A percentile compares a stretch with the other conserved stretches of the same genome.
Evolutionary conservation across 768 basidiomycete genomes (phyloP).

Genomic region (Hemileccinum impolitum): DNA sequence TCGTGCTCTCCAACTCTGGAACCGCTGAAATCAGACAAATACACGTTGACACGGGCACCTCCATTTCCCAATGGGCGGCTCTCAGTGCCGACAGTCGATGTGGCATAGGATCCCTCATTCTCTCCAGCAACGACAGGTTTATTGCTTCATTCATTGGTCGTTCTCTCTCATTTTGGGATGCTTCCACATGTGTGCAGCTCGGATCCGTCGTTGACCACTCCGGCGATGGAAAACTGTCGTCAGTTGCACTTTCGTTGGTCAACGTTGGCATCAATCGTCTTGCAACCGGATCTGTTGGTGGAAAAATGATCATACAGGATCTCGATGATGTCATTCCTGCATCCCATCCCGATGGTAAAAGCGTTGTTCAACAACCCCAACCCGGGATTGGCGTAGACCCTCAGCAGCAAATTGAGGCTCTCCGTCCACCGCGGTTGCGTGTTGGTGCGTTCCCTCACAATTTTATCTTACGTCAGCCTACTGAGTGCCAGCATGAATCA

Average conservation of each 20-base stretch:
- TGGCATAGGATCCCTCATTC: background rate
- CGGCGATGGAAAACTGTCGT: background rate
- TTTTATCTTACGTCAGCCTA: background rate
- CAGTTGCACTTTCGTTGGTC: slow-evolving; percentile 10
- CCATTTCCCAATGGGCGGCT: background rate
- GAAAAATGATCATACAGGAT: slow-evolving; percentile 2
- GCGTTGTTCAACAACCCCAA: background rate
- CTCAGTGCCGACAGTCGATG: background rate
- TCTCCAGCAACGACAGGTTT: background rate
- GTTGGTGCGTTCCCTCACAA: background rate
- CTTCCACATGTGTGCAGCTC: slow-evolving; percentile 8
- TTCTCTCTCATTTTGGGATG: slow-evolving; percentile 11
- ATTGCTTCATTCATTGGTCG: slow-evolving; percentile 1
- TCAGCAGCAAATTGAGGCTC: background rate
- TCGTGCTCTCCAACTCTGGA: background rate
- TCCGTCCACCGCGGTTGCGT: background rate
- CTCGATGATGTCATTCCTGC: slow-evolving; percentile 1
- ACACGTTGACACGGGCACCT: slow-evolving; percentile 1
- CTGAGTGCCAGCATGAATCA: background rate
- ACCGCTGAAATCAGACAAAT: background rate
- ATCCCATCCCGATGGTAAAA: background rate
- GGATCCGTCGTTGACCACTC: slow-evolving; percentile 4
- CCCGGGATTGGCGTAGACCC: background rate
- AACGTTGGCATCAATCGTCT: background rate
- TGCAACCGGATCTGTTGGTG: slow-evolving; percentile 2